Conservation (phyloP, 805 yeast species). For the Scheffersomyces lignosus region DNA sequence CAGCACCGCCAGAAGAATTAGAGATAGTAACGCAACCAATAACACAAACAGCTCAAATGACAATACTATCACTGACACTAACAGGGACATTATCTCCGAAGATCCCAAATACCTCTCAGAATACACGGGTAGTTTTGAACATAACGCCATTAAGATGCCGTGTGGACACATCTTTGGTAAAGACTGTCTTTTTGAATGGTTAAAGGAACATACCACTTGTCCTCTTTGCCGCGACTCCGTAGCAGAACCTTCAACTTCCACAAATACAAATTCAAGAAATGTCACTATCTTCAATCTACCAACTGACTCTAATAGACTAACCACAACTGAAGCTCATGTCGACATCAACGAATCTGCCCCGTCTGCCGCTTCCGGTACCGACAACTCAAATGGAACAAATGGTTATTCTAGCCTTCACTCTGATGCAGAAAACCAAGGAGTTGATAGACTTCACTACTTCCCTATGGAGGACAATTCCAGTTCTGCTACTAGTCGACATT, state of each 20-base stretch:
- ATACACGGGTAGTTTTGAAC: constrained; percentile 32
- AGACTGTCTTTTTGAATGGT: constrained; percentile 84
- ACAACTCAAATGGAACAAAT: no score
- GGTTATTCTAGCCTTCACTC: no score
- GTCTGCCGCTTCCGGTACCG: background rate
- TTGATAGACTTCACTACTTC: constrained; percentile 5
- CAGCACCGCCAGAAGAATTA: background rate
- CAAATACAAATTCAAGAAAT: constrained; percentile 9
- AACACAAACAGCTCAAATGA: no score
- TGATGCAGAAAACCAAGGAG: background rate
- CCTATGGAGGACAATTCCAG: constrained; percentile 1
- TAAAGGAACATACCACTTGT: constrained; percentile 69
- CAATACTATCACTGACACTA: background rate
- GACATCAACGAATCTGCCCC: constrained; percentile 9
- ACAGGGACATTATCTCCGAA: background rate
- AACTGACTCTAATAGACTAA: constrained; percentile 24
- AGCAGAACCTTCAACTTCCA: constrained; percentile 20
- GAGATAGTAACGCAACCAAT: no score
- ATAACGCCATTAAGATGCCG: constrained; percentile 72
- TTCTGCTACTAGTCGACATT: no score
- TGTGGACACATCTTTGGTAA: constrained; percentile 88
- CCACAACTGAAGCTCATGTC: constrained; percentile 10
- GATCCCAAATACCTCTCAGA: constrained; percentile 17
- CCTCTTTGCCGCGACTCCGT: constrained; percentile 78
- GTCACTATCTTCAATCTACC: constrained; percentile 32